Evolutionary conservation across 805 yeast species (phyloP), one percentile per base, ranked within the genome.

Genomic region (Candida boleticola): DNA sequence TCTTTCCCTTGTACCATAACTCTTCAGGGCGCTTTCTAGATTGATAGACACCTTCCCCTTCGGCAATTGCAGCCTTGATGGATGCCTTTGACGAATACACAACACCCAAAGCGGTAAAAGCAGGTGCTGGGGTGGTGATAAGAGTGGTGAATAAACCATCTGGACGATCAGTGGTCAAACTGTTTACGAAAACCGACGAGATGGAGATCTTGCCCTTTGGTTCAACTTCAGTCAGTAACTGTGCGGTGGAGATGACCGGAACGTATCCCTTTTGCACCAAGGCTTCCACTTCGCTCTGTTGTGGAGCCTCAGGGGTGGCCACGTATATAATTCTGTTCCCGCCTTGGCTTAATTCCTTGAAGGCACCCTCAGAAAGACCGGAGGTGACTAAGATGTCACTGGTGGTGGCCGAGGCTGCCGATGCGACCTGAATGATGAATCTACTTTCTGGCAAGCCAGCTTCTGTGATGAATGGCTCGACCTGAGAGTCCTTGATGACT

Each of bases 1-100:
- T 87, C 42, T 85, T 84, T 23, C 99, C 99, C 63, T 93, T 93
- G 62, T 83, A 85, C 99, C 99, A 93, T 45, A 93, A 74, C 34
- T 95, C 98, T 47, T 88, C 82, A 17, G 57, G 55, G 40, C 76
- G 65, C 55, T 85, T 82, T 54, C 99, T 83, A 6, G 97, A 88
- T 63, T 85, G 97, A 65, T 93, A 93, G 2, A 93, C 96, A 44
- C 99, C 99, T 7, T 87, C 80, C 38, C 79, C 76, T 18, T 87
- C 83, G 46, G 79, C 79, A 51, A 93, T 77, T 10, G 98, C 93
- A 54, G 85, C 90, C 34, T 76, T 66, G 54, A 93, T 80, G 26
- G 96, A 87, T 52, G 85, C 89, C 32, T 65, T 65, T 0, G 96
- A 88, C 0, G 98, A 92, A 67, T 89, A 93, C 7, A 92, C 97